Base-by-base conservation (phyloP, 495 filamentous ascomycete genomes). In the Trichoderma asperelloides region DNA sequence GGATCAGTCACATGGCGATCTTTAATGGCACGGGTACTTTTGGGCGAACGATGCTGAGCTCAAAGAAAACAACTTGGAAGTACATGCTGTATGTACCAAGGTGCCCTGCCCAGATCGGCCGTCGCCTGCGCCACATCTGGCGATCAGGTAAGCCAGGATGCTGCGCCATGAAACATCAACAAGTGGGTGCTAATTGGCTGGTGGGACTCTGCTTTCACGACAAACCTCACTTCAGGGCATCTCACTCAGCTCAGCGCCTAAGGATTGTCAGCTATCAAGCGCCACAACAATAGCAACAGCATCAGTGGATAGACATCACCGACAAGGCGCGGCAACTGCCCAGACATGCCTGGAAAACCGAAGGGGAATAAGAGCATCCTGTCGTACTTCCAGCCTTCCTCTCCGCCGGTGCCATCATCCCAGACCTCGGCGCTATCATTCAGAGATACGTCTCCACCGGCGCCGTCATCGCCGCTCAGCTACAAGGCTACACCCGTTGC, bases 51-150 rank as follows among this genome's bases (percentile, higher is more conserved):
- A 16, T 45, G 41, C 41, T 15, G 13, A 45, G 41, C 12, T 16
- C 41, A 45, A 15, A 18, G 41, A 45, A 45, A 45, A 16, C 16
- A n/a, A n/a, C n/a, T n/a, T n/a, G n/a, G n/a, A n/a, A 21, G 25
- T 4, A 25, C 23, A 21, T 28, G 9, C 25, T 11, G 23, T n/a
- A 21, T 12, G 11, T 25, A 28, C 27, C 7, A 28, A 33, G 1
- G 2, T 28, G 16, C 23, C 55, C 25, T 51, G 25, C 9, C 27
- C 12, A 28, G 55, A 60, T 60, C 55, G 27, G 27, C 27, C 55
- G 28, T 18, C 55, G 55, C 23, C 55, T 60, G 55, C 55, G 55
- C 55, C 55, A 60, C 55, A 60, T 60, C 55, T 27, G 55, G 16
- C 55, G 25, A 60, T 60, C 55, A 60, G 55, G 55, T 30, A 60